Evolutionary conservation across 2,329 filamentous ascomycete genomes (phyloP), one percentile per base, ranked within the genome.

Genomic region (Xylaria sp.): DNA sequence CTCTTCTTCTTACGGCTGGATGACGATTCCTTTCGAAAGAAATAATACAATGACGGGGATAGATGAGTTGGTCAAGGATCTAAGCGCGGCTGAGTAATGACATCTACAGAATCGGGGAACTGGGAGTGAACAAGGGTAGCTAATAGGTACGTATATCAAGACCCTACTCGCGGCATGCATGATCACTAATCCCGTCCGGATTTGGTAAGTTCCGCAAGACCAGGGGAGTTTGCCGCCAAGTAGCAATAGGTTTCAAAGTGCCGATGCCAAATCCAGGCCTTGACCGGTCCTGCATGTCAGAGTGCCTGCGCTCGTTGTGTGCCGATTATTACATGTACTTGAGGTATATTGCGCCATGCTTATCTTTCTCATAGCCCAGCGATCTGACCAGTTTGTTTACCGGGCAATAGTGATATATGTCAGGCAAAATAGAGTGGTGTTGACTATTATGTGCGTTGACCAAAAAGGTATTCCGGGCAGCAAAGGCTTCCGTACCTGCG

Each of bases 11-110:
- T 17, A 31, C 15, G 7, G 6, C 20, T n/a, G 5, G 9, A 31
- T 36, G 17, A 36, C 20, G 6, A n/a, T 54, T 36, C 31, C 1
- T 6, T 13, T 13, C 6, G 6, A 9, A 48, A 11, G 2, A 33
- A 33, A 33, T 33, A 33, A 33, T 33, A 33, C 7, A 33, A 33
- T 10, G 7, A 33, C 33, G 33, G 9, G 33, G 33, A 10, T 28
- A 23, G 23, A 23, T 48, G 23, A 23, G 23, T 6, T 26, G 49
- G 53, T 38, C 53, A 56, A 23, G 31, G 31, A 38, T 54, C 17
- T 54, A 54, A 3, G 17, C 7, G n/a, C 28, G 31, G 53, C 53
- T 56, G 53, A 56, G 31, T 56, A 56, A 56, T 23, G 28, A 4
- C n/a, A 36, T 3, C 23, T 51, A 28, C 48, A 28, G 28, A 33